Conservation (phyloP, 2,329 filamentous ascomycete species). For the Ceratocystis cubensis region DNA sequence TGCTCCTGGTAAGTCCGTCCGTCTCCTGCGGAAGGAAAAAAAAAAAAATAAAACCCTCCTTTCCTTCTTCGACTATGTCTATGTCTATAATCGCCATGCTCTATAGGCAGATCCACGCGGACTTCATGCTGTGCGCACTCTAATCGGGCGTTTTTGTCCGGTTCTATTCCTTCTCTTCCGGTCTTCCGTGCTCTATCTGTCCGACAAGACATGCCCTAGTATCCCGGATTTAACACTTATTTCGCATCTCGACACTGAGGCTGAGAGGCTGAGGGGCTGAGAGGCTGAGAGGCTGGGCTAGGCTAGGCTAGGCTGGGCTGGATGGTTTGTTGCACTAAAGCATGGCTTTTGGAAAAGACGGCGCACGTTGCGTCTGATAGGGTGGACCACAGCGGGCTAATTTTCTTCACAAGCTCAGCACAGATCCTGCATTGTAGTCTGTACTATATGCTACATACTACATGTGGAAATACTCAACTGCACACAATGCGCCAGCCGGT, state of each 20-base stretch:
- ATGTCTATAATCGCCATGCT: too few relatives aligned
- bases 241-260: neutral
- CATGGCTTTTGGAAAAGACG: neutral
- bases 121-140: neutral
- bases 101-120: too few relatives aligned
- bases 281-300: neutral
- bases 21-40: too few relatives aligned
- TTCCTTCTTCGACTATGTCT: too few relatives aligned
- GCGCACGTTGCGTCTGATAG: too few relatives aligned
- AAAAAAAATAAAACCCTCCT: too few relatives aligned
- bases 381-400: neutral
- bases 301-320: neutral
- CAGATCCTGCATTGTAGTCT: neutral
- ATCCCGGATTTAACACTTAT: neutral
- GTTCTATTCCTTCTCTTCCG: neutral
- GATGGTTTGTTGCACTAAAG: neutral
- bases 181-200: neutral
- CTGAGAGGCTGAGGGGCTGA: neutral
- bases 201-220: neutral
- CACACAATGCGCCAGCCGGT: neutral
- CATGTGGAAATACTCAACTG: neutral
- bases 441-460: neutral
- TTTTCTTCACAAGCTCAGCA: slow-evolving; percentile 6
- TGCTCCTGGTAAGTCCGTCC: too few relatives aligned
- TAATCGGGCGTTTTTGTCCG: neutral